These are phyloP conservation scores for Rhodotorula sp. DNA, from an alignment of 1,284 basidiomycete species.

Conservation along the genomic window DNA sequence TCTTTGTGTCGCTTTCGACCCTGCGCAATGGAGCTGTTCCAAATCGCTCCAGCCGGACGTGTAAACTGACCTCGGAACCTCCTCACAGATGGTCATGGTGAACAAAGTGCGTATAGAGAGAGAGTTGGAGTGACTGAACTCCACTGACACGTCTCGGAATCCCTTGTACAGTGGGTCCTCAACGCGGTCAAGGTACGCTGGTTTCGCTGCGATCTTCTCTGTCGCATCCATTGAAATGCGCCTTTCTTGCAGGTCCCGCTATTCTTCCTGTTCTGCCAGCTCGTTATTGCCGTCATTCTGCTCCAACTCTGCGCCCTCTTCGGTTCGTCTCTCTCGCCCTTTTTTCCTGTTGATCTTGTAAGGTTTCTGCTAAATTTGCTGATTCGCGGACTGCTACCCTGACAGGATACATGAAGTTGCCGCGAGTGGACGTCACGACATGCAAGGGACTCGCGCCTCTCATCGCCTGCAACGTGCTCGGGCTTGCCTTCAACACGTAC, in stretches of 20 bases:
- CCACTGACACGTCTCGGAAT: constrained; percentile 39
- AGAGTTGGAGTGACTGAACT: constrained; percentile 51
- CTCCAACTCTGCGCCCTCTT: constrained; percentile 64
- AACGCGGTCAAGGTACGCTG: constrained; percentile 38
- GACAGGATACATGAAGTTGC: constrained; percentile 45
- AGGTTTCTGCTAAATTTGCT: not conserved
- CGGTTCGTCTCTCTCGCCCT: constrained; percentile 56
- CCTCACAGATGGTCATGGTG: constrained; percentile 43
- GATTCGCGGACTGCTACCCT: not conserved
- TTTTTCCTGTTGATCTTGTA: constrained; percentile 44
- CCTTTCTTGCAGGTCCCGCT: constrained; percentile 65
- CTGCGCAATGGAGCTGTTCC: not conserved
- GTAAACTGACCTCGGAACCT: not conserved
- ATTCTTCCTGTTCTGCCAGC: constrained; percentile 79
- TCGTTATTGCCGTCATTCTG: constrained; percentile 71
- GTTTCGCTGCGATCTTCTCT: not conserved
- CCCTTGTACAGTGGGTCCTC: constrained; percentile 34
- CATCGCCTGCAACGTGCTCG: constrained; percentile 69
- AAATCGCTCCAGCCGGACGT: not conserved
- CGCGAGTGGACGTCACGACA: constrained; percentile 58
- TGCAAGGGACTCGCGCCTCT: constrained; percentile 71
- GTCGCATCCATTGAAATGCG: constrained; percentile 39
- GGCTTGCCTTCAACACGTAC: constrained; percentile 83
- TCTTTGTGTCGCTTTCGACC: not conserved
- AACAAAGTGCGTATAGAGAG: constrained; percentile 37